Evolutionary conservation across 2,329 filamentous ascomycete genomes (phyloP).

Genomic region (Aspergillus quadrilineatus): DNA sequence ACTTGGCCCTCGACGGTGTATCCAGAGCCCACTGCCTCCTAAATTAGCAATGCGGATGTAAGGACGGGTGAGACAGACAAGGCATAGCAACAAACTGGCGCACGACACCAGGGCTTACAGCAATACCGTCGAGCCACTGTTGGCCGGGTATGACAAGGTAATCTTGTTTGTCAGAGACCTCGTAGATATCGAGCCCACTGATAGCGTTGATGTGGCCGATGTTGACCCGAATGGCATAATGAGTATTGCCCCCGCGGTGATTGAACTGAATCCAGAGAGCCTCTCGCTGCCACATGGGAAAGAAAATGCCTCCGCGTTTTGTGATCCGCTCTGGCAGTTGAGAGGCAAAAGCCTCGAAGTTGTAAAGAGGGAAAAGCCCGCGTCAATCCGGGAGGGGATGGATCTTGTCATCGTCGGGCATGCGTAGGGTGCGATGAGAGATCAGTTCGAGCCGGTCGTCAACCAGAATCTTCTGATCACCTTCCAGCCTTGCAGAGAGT

Average conservation of each 20-base stretch:
- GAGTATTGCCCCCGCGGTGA: neutral
- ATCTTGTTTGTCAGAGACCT: neutral
- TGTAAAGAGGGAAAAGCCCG: neutral
- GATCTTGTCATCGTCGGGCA: constrained; percentile 1
- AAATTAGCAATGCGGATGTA: neutral
- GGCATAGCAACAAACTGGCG: constrained; percentile 3
- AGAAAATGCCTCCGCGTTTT: neutral
- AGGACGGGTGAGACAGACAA: neutral
- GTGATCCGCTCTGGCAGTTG: neutral
- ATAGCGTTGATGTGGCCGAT: neutral
- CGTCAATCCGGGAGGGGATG: neutral
- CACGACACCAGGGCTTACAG: neutral
- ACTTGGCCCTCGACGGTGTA: constrained; percentile 2
- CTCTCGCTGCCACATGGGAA: constrained; percentile 4
- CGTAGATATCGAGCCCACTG: neutral
- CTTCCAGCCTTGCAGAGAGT: neutral
- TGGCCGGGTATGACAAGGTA: neutral
- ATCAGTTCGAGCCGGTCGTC: neutral
- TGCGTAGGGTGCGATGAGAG: constrained; percentile 1
- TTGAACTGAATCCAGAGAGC: constrained; percentile 1
- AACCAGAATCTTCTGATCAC: neutral
- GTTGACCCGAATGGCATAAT: neutral
- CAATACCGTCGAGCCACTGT: constrained; percentile 1
- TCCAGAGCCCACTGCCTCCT: neutral
- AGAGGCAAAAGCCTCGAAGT: neutral